A percentile compares a stretch with the other conserved stretches of the same genome.
Evolutionary conservation across 352 stramenopile genomes (phyloP).

Genomic region (Pythium phragmitis): DNA sequence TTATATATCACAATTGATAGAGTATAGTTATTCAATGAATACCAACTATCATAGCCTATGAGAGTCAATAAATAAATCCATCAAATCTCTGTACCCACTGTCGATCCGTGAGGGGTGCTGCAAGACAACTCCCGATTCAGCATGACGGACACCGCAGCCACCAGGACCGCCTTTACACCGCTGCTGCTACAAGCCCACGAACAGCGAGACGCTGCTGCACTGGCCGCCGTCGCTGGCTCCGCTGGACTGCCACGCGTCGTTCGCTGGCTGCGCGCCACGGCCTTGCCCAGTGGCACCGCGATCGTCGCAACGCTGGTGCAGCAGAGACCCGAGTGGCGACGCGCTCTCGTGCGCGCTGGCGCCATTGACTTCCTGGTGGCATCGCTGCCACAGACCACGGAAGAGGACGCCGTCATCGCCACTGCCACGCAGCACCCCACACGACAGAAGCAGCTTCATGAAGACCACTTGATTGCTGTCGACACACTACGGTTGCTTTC

Average conservation of each 20-base stretch:
- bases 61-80: too few relatives aligned
- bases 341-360: neutral
- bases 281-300: neutral
- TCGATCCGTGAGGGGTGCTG: too few relatives aligned
- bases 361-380: neutral
- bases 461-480: too few relatives aligned
- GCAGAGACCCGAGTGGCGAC: neutral
- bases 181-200: neutral
- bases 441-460: too few relatives aligned
- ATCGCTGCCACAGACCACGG: neutral
- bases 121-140: too few relatives aligned
- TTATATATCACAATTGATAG: too few relatives aligned
- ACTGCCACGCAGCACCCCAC: too few relatives aligned
- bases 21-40: too few relatives aligned
- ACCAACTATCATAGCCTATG: too few relatives aligned
- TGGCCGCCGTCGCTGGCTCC: neutral
- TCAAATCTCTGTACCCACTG: too few relatives aligned
- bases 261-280: neutral
- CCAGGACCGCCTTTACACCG: constrained; percentile 3
- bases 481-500: neutral
- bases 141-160: too few relatives aligned
- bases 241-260: neutral
- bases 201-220: neutral
- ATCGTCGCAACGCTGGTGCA: constrained; percentile 1
- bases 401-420: neutral